phyloP scores from a whole-genome alignment of 805 yeast species.

The Cyberlindnera maclurae region DNA sequence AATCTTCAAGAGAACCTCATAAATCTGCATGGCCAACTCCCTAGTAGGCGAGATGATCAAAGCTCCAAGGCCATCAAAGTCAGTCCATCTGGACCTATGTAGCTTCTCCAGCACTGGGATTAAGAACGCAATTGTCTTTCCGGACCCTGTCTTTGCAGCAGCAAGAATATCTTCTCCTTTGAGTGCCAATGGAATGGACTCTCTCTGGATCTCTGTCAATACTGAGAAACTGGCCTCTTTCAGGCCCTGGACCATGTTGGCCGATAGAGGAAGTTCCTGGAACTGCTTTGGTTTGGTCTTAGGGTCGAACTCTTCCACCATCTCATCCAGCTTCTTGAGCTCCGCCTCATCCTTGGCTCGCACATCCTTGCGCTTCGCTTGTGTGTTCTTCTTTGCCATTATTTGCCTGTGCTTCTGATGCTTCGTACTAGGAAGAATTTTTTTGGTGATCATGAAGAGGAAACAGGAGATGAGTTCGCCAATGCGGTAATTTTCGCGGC shows the following conservation, averaged over 20 bases:
- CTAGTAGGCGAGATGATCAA: conserved; percentile 65
- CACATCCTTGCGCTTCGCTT: conserved; percentile 30
- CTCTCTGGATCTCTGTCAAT: conserved; percentile 81
- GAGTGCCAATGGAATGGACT: conserved; percentile 67
- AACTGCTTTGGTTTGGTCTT: conserved; percentile 41
- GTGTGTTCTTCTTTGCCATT: conserved; percentile 32
- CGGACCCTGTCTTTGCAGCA: conserved; percentile 96
- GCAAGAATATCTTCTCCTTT: conserved; percentile 89
- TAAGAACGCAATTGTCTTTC: conserved; percentile 85
- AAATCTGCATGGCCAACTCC: conserved; percentile 68
- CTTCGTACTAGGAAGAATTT: too few species aligned
- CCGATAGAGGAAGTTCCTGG: conserved; percentile 70
- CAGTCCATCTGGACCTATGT: conserved; percentile 32
- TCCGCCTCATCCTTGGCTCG: conserved; percentile 31
- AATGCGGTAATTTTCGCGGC: too few species aligned
- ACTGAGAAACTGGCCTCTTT: conserved; percentile 70
- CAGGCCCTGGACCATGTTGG: conserved; percentile 61
- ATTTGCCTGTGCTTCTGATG: background rate
- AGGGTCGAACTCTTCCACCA: conserved; percentile 49
- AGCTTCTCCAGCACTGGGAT: conserved; percentile 78
- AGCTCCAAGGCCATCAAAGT: conserved; percentile 46
- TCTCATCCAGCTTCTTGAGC: conserved; percentile 38
- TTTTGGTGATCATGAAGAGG: too few species aligned
- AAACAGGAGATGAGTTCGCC: too few species aligned
- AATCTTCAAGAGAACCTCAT: conserved; percentile 54